A percentile compares a stretch with the other conserved stretches of the same genome.
phyloP scores from a whole-genome alignment of 768 basidiomycete species.

The Dendrothele bispora region DNA sequence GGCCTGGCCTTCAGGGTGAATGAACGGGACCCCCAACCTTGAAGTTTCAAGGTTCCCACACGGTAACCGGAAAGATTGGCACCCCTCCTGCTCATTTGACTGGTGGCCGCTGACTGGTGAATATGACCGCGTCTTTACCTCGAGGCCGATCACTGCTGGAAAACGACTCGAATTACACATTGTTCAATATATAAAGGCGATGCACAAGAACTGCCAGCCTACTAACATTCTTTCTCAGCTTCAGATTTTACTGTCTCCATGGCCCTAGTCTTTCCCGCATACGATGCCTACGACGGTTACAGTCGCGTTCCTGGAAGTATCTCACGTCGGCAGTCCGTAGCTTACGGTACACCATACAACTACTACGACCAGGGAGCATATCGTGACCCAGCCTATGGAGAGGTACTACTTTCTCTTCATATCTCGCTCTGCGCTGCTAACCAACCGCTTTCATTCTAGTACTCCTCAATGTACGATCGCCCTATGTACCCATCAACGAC shows the following conservation, averaged over 20 bases:
- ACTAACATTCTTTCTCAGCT: background rate
- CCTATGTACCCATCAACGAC: too few relatives aligned
- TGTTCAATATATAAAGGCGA: background rate
- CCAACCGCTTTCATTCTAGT: background rate
- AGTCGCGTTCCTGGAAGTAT: background rate
- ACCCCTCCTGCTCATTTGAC: background rate
- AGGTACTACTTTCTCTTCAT: background rate
- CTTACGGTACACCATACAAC: constrained; percentile 2
- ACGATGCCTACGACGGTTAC: background rate
- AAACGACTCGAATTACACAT: constrained; percentile 1
- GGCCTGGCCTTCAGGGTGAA: background rate
- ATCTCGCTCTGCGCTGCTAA: background rate
- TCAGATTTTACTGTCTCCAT: background rate
- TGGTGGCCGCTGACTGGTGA: background rate
- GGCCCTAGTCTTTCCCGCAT: constrained; percentile 8
- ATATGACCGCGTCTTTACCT: constrained; percentile 1
- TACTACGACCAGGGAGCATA: constrained; percentile 3
- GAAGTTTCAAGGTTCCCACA: too few relatives aligned
- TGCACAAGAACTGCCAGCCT: background rate
- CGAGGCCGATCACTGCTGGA: constrained; percentile 7
- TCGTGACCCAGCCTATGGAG: background rate
- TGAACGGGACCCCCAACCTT: too few relatives aligned
- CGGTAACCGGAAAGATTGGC: too few relatives aligned
- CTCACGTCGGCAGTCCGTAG: constrained; percentile 7
- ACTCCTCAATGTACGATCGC: background rate